Evolutionary conservation across 768 basidiomycete species (phyloP), one percentile per base, ranked within the genome.

Genomic region (Kwoniella sp.): DNA sequence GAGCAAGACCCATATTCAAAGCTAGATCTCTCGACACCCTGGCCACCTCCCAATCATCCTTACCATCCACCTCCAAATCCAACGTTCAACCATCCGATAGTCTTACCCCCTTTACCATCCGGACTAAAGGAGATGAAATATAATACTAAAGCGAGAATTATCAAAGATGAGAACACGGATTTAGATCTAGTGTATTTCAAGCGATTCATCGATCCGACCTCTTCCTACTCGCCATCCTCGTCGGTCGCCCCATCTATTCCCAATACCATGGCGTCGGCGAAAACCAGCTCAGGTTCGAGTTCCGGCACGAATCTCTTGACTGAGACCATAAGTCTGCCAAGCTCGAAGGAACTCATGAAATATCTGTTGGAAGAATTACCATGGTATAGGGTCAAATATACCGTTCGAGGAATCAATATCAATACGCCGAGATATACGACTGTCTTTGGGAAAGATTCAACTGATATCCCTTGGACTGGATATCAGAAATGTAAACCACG

Each of bases 391-490:
- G 77, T 79, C 8, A 73, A 68, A 55, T 79, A 79, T 58, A 73
- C 58, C 17, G 64, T 73, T 36, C 64, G 70, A 25, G 73, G 72
- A 5, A 69, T 73, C 25, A 50, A 68, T 19, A 71, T 77, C 48
- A 77, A 73, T 50, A 79, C 77, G 5, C 77, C 77, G 10, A 67
- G 77, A 49, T 79, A 67, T 40, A 79, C 77, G 8, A 77, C 77
- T 1, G 77, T 79, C 2, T 79, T 76, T 67, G 77, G 77, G n/a
- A 77, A 77, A 36, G 77, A 79, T 58, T 40, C 59, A 22, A 77
- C 73, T 6, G 53, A 63, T 2, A 61, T 58, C 9, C 63, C 65
- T 2, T 71, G 70, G 71, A 64, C 62, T 29, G 69, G 66, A 19
- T 80, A 80, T 60, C 65, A 68, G 48, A 77, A 71, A 29, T 65